Percentiles rank a stretch among this genome's conserved stretches.
phyloP scores from a whole-genome alignment of 805 yeast species.

The Barnettozyma botsteinii region DNA sequence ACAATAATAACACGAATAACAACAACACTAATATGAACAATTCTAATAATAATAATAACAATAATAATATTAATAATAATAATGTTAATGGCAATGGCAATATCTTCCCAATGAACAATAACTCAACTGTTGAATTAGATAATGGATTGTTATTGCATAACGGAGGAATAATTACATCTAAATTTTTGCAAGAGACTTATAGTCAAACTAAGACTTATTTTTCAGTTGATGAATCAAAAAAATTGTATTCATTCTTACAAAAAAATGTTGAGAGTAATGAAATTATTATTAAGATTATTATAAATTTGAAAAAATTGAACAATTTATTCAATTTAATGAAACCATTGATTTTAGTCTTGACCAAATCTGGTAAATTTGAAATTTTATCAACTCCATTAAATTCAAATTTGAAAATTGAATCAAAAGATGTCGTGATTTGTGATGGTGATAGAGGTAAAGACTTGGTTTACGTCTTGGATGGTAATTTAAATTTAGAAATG shows the following conservation, averaged over 20 bases:
- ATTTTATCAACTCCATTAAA: conserved; percentile 60
- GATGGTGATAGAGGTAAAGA: conserved; percentile 87
- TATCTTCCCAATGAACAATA: too few species aligned
- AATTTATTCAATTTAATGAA: conserved; percentile 23
- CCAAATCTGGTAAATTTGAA: conserved; percentile 65
- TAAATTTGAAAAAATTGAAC: conserved; percentile 25
- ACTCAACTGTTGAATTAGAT: conserved; percentile 36
- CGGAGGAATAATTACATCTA: conserved; percentile 53
- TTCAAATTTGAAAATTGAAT: conserved; percentile 52
- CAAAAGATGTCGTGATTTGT: conserved; percentile 64
- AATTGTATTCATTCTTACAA: conserved; percentile 34
- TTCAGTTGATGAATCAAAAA: conserved; percentile 36
- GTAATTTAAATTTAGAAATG: conserved; percentile 52
- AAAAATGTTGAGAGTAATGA: conserved; percentile 29
- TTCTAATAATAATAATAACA: conserved; percentile 2
- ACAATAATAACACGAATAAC: conserved; percentile 8
- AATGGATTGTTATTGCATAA: conserved; percentile 57
- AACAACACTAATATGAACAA: not conserved
- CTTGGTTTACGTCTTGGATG: conserved; percentile 65
- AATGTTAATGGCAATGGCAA: not conserved
- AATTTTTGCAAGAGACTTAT: conserved; percentile 46
- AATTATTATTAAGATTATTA: conserved; percentile 18
- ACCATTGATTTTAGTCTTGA: conserved; percentile 41
- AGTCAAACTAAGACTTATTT: conserved; percentile 49
- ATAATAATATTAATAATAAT: not conserved